Conservation (phyloP, 495 filamentous ascomycete species). For the Penicillium psychrofluorescens region DNA sequence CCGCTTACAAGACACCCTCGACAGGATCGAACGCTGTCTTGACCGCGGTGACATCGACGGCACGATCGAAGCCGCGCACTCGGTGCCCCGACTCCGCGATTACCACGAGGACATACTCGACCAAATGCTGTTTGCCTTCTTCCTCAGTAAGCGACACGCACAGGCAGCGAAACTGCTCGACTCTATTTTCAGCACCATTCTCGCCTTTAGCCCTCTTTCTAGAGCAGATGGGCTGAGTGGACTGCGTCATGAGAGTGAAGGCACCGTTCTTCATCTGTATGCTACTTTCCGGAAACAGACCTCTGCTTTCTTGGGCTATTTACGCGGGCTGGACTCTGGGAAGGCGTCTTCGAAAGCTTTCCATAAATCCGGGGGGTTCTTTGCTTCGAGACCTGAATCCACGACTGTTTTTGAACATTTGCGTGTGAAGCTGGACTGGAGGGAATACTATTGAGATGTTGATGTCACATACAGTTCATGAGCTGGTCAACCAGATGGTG, state of each 20-base stretch:
- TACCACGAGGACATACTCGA: slow-evolving; percentile 74
- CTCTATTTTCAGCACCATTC: slow-evolving; percentile 63
- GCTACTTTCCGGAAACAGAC: slow-evolving; percentile 57
- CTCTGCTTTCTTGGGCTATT: slow-evolving; percentile 48
- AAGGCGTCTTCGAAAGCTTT: slow-evolving; percentile 31
- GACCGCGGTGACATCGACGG: slow-evolving; percentile 40
- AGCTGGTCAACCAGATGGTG: too few relatives aligned
- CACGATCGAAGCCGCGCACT: slow-evolving; percentile 45
- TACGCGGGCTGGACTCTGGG: slow-evolving; percentile 39
- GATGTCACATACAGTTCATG: neutral
- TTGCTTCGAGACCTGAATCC: slow-evolving; percentile 23
- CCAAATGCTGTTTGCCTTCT: slow-evolving; percentile 63
- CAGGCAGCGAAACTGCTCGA: slow-evolving; percentile 69
- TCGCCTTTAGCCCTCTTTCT: slow-evolving; percentile 56
- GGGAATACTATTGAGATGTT: slow-evolving; percentile 33
- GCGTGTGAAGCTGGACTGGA: slow-evolving; percentile 41
- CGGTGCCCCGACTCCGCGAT: slow-evolving; percentile 55
- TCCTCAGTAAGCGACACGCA: slow-evolving; percentile 49
- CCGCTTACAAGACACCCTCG: slow-evolving; percentile 57
- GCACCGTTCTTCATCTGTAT: slow-evolving; percentile 49
- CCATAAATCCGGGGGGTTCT: slow-evolving; percentile 17
- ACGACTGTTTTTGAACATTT: slow-evolving; percentile 44
- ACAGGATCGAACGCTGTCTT: slow-evolving; percentile 51
- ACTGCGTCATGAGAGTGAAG: slow-evolving; percentile 30
- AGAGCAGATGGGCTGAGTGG: slow-evolving; percentile 33